Conservation (phyloP, 345 rosid genomes). For the Adansonia digitata region DNA sequence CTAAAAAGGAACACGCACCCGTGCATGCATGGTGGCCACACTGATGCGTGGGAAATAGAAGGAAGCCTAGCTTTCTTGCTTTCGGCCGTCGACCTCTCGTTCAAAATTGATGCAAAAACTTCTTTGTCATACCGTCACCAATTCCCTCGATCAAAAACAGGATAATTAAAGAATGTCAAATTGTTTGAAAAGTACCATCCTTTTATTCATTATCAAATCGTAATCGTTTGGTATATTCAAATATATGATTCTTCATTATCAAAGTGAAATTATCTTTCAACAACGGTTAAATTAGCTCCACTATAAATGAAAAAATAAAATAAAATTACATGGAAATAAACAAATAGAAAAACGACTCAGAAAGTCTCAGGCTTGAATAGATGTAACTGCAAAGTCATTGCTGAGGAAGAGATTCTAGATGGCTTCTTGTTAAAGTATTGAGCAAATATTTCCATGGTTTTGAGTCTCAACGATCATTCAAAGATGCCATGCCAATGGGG, state of each 20-base stretch:
- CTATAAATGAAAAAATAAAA: background rate
- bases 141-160: background rate
- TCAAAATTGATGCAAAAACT: background rate
- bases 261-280: background rate
- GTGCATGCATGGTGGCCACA: slow-evolving; percentile 3
- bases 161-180: background rate
- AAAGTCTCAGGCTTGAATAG: background rate
- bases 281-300: slow-evolving; percentile 7
- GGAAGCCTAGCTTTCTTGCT: background rate
- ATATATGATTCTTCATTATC: background rate
- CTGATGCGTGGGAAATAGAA: too few species aligned
- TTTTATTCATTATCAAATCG: background rate
- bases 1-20: background rate
- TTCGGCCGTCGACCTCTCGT: background rate
- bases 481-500: slow-evolving; percentile 11
- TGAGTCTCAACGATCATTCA: slow-evolving; percentile 9
- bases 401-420: background rate
- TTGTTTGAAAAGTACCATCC: background rate
- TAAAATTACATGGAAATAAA: background rate
- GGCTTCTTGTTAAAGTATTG: background rate
- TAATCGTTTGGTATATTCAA: background rate
- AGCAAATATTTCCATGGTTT: background rate
- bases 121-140: background rate
- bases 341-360: too few species aligned
- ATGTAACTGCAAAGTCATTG: background rate